These are phyloP conservation scores for Gypsophila paniculata DNA, from an alignment of 179 eudicot species.

Conservation along the genomic window DNA sequence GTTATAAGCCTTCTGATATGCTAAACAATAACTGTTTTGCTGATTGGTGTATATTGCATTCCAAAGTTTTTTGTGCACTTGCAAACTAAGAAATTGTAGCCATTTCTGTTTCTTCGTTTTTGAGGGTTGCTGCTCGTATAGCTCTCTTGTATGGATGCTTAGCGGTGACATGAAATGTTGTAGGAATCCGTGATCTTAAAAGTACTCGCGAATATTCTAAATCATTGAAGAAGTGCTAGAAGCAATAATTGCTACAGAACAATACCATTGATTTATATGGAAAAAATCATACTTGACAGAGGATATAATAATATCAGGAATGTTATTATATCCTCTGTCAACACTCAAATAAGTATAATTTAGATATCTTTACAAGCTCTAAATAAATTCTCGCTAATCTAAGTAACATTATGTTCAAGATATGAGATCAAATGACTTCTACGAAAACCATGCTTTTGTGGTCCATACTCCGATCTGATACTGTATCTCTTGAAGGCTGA, in stretches of 20 bases:
- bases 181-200: not conserved
- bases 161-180: not conserved
- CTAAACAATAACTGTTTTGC: not conserved
- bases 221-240: not conserved
- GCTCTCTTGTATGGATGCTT: not conserved
- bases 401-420: not conserved
- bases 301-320: conserved; percentile 6
- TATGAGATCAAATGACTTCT: not conserved
- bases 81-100: not conserved
- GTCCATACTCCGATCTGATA: not conserved
- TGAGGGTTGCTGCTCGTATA: not conserved
- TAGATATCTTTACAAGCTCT: conserved; percentile 6
- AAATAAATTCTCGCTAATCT: not conserved
- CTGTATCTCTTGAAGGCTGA: not conserved
- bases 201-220: not conserved
- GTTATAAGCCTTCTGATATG: not conserved
- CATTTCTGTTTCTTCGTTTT: not conserved
- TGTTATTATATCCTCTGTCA: conserved; percentile 16
- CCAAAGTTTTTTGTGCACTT: not conserved
- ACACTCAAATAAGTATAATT: not conserved
- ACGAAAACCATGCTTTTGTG: not conserved
- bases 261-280: not conserved
- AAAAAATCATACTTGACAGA: conserved; percentile 8
- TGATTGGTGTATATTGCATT: not conserved
- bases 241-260: not conserved